Evolutionary conservation across 305 asterid genomes (phyloP), one percentile per base, ranked within the genome.

Genomic region (Fraxinus sp.): DNA sequence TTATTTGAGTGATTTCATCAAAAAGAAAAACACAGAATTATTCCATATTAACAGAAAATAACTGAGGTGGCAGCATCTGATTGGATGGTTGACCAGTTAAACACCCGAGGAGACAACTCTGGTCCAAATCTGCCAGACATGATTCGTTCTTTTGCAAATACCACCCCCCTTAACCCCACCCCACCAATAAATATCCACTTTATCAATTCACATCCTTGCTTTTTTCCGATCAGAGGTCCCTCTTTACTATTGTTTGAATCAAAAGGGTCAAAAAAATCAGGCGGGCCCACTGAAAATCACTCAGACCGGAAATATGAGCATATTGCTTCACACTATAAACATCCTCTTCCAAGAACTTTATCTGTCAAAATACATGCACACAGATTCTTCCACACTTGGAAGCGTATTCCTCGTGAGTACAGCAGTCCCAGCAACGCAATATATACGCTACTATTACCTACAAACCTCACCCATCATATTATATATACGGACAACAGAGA

Each of bases 391-490:
- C 79, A 72, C 83, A 64, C 64, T 78, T 46, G 72, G 77, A 83
- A 89, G 88, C 89, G 85, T 86, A 87, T 86, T 88, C 86, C 97
- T 91, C 92, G 94, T 89, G 93, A 87, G 82, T 79, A 74, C 79
- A 81, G 35, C 84, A 72, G 74, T 36, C 84, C 79, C 89, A 68
- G 85, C 89, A 89, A 78, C 88, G 86, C 85, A 81, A 28, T 28
- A 83, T 75, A 82, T 72, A 79, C 83, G 80, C 84, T 76, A 59
- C 83, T 82, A 49, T 70, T 52, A 72, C 80, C 82, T 57, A 71
- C 87, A 68, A 78, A 28, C 77, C 32, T 52, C 39, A 7, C 78
- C 80, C 78, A 73, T 35, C 49, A 57, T 26, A 10, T 14, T 70
- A 35, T 59, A 59, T 52, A 49, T 32, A 66, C 28, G 16, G 7